These are phyloP conservation scores for Capsella bursapastoris DNA, from an alignment of 345 rosid species.

Conservation along the genomic window DNA sequence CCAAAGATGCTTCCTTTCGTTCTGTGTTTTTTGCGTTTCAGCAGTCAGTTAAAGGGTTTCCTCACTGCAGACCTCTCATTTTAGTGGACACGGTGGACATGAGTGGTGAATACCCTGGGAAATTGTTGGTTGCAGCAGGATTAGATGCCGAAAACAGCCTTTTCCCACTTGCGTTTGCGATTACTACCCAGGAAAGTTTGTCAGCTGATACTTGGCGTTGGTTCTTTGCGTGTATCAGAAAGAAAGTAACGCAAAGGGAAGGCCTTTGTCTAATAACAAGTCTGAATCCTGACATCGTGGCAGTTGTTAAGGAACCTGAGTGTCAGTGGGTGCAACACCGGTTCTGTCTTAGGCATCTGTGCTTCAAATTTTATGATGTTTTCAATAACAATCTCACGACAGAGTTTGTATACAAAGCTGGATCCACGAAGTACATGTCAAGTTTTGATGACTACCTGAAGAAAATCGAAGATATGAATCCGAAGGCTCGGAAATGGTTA, in stretches of 20 bases:
- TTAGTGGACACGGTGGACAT: neutral
- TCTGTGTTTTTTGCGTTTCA: conserved; percentile 22
- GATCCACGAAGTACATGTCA: neutral
- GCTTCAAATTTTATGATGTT: conserved; percentile 7
- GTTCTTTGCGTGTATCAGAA: conserved; percentile 22
- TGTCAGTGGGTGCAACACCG: conserved; percentile 26
- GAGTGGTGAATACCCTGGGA: conserved; percentile 2
- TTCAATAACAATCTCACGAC: conserved; percentile 28
- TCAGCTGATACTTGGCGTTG: conserved; percentile 25
- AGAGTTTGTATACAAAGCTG: conserved; percentile 25
- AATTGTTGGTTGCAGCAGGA: conserved; percentile 9
- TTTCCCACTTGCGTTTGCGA: conserved; percentile 26
- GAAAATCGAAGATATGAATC: conserved; percentile 22
- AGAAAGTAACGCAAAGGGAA: conserved; percentile 17
- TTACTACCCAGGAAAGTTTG: neutral
- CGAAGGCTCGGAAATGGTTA: conserved; percentile 14
- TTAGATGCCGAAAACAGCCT: conserved; percentile 1
- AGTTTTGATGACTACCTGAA: conserved; percentile 1
- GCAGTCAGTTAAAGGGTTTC: conserved; percentile 22
- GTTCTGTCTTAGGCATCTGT: conserved; percentile 25
- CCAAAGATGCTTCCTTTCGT: conserved; percentile 7
- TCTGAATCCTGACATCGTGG: neutral
- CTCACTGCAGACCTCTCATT: conserved; percentile 8
- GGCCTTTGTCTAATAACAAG: conserved; percentile 13
- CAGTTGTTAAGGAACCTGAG: conserved; percentile 18